Evolutionary conservation across 148 eudicot genomes (phyloP), one percentile per base, ranked within the genome.

Genomic region (Silene conica): DNA sequence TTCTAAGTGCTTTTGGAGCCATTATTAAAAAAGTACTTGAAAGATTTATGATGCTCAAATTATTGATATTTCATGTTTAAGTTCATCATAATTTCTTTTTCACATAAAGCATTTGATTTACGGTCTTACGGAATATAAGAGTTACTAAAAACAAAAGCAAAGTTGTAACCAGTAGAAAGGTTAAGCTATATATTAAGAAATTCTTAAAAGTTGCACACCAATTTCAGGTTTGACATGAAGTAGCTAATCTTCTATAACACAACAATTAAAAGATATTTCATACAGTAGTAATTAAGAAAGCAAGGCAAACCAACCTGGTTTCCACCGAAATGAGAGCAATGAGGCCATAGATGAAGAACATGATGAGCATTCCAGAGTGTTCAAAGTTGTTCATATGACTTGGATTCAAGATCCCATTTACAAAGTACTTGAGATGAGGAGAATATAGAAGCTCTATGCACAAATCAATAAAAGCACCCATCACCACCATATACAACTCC

Each of bases 341-440:
- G 60, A 89, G 82, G 64, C 96, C 96, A 19, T 85, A 90, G 79
- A 95, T 78, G 83, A 92, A 88, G 85, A 95, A 95, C 99, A 95
- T 95, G 80, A 95, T 79, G 60, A 95, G 97, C 99, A 95, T 95
- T 38, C 93, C 99, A 26, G 89, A 84, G 75, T 95, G 99, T 81
- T 95, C 99, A 63, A 92, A 95, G 75, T 90, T 83, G 80, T 95
- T 95, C 93, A 95, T 79, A 74, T 92, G 93, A 52, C 70, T 11
- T 3, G 99, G 90, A 72, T 92, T 87, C 88, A 92, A 84, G 6
- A 84, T 78, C 14, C 99, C 99, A 81, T 90, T 16, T 5, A 85
- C 92, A 77, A 90, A 85, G 76, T 89, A 86, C 74, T 85, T 86
- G 66, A 95, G 93, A 66, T 89, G 90, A 70, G 99, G 88, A n/a